A percentile compares a stretch with the other conserved stretches of the same genome.
Conservation (phyloP, 1,284 basidiomycete species). For the Apiotrichum laibachii region DNA sequence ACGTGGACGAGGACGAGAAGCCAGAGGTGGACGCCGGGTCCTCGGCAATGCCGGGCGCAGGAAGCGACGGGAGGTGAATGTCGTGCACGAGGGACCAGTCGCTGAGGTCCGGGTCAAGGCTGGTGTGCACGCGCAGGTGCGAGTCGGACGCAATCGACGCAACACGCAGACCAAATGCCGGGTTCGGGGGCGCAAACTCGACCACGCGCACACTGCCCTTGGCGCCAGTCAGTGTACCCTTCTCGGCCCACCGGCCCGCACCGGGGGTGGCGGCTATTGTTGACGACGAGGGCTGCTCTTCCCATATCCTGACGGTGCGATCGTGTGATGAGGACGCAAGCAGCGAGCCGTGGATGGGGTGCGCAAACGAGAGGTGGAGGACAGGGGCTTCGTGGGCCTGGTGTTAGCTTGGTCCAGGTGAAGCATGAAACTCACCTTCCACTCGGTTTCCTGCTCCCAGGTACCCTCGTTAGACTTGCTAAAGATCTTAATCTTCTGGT, state of each 20-base stretch:
- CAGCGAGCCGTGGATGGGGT: constrained; percentile 81
- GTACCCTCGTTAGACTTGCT: constrained; percentile 59
- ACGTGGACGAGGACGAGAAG: not conserved
- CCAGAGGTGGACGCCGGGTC: constrained; percentile 3
- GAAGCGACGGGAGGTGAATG: constrained; percentile 64
- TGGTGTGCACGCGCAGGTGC: constrained; percentile 81
- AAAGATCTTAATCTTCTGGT: constrained; percentile 76
- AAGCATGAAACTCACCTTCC: constrained; percentile 67
- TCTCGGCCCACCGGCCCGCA: constrained; percentile 62
- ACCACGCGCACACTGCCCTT: constrained; percentile 77
- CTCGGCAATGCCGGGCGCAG: constrained; percentile 23
- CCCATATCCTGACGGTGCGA: constrained; percentile 85
- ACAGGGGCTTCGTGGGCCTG: constrained; percentile 87
- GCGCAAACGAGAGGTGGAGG: constrained; percentile 78
- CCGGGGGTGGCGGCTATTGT: not conserved
- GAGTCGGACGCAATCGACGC: constrained; percentile 84
- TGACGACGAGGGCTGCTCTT: constrained; percentile 54
- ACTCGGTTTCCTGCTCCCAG: constrained; percentile 77
- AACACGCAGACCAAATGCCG: constrained; percentile 78
- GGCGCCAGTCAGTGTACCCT: constrained; percentile 72
- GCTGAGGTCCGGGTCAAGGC: constrained; percentile 73
- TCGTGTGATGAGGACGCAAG: constrained; percentile 83
- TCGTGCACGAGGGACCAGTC: constrained; percentile 78
- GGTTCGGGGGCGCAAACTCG: constrained; percentile 70
- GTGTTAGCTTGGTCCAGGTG: constrained; percentile 1